A percentile compares a stretch with the other conserved stretches of the same genome.
phyloP scores from a whole-genome alignment of 2,329 filamentous ascomycete genomes.

The Colletotrichum orchidophilum region DNA sequence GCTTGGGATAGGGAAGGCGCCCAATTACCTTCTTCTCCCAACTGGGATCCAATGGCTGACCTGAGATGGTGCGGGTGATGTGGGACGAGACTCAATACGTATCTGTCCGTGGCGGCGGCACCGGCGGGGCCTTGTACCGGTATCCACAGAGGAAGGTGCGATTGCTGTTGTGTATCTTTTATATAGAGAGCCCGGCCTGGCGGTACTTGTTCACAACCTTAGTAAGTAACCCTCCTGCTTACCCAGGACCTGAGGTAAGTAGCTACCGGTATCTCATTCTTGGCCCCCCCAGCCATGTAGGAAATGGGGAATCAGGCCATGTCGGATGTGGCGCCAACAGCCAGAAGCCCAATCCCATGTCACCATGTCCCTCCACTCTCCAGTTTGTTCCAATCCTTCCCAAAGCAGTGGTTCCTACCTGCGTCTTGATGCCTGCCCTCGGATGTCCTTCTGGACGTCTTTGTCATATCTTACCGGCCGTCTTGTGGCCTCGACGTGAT shows the following conservation, averaged over 20 bases:
- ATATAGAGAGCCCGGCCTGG: too few relatives aligned
- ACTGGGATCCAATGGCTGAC: not conserved
- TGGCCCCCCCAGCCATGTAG: conserved; percentile 2
- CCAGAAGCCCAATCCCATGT: not conserved
- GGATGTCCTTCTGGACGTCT: not conserved
- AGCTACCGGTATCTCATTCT: not conserved
- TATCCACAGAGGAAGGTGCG: too few relatives aligned
- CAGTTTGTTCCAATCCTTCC: conserved; percentile 2
- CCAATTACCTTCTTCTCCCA: not conserved
- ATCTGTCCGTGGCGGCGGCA: not conserved
- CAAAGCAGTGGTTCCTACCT: conserved; percentile 5
- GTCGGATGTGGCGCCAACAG: conserved; percentile 24
- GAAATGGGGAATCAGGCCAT: conserved; percentile 23
- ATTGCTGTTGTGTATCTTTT: too few relatives aligned
- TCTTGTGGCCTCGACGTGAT: not conserved
- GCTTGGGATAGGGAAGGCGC: not conserved
- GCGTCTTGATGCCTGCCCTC: not conserved
- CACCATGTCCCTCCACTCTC: not conserved
- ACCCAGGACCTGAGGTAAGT: not conserved
- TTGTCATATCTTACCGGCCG: conserved; percentile 1
- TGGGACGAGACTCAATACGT: not conserved
- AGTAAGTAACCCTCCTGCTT: too few relatives aligned
- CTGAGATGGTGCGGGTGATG: not conserved
- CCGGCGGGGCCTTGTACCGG: not conserved
- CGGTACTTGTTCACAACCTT: too few relatives aligned